Base-by-base conservation (phyloP, 148 eudicot genomes). In the Fagopyrum homotropicum region DNA sequence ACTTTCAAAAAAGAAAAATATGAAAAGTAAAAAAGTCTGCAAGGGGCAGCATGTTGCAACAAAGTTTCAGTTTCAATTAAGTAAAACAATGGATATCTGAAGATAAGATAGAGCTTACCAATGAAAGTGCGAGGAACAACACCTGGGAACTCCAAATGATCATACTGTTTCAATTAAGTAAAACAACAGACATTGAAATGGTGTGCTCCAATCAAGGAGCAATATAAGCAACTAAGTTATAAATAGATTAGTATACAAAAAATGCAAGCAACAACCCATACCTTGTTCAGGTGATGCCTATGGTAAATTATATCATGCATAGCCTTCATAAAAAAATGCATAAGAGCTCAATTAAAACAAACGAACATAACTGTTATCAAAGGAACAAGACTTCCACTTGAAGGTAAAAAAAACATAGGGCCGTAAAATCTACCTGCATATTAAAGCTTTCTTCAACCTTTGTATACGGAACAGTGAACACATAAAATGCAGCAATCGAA, bases 401-500 rank as follows among this genome's bases (percentile, higher is more conserved):
- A 73, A 49, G 14, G 22, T 73, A 51, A 8, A 22, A 4, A 10
- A 10, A 14, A 35, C 15, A 22, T 50, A 73, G 59, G 45, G 59
- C 57, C 57, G 15, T 9, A 4, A 1, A 8, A 2, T n/a, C 59
- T 52, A 95, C 97, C 99, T 95, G 99, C 83, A 92, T 83, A 78
- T 95, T 95, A 79, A 95, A 95, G 86, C 99, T 95, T 76, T 95
- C 99, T 89, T 95, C 99, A 48, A 95, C 99, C 81, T 95, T 95
- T n/a, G 99, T 95, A 74, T 85, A 95, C 16, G 99, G 99, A 16
- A 83, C 86, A 78, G 88, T 79, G 74, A 95, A 82, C 4, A 95
- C 92, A 77, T 92, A 95, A 70, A 95, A 89, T 73, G 97, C 90
- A 81, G 97, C 94, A 64, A 95, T 78, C 69, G 85, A 82, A 56